Evolutionary conservation across 345 rosid genomes (phyloP).

Genomic region (Eucalyptus guilfoylei): DNA sequence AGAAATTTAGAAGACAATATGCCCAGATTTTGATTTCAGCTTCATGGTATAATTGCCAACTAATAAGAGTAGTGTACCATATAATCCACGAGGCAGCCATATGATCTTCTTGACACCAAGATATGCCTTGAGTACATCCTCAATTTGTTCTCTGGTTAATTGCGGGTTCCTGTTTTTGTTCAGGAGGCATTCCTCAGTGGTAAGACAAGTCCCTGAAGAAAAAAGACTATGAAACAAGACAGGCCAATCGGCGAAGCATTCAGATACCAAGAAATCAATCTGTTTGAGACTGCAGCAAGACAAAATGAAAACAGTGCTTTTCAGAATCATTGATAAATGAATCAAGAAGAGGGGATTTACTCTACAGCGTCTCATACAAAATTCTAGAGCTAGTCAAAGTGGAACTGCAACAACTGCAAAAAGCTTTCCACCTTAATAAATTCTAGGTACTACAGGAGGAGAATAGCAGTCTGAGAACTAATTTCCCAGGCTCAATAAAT

Average conservation of each 20-base stretch:
- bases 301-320: not conserved
- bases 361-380: not conserved
- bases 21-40: not conserved
- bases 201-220: slow-evolving; percentile 75
- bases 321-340: not conserved
- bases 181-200: slow-evolving; percentile 91
- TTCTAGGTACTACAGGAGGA: not conserved
- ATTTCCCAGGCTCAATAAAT: not conserved
- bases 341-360: not conserved
- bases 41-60: not conserved
- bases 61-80: slow-evolving; percentile 26
- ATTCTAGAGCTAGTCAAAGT: not conserved
- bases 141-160: slow-evolving; percentile 67
- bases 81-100: slow-evolving; percentile 85
- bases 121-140: slow-evolving; percentile 59
- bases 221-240: not conserved
- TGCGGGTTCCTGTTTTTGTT: slow-evolving; percentile 77
- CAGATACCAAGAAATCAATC: not conserved
- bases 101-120: slow-evolving; percentile 62
- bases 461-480: not conserved
- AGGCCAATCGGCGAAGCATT: not conserved
- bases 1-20: not conserved
- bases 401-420: not conserved
- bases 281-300: not conserved
- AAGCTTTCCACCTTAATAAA: not conserved